Conservation (phyloP, 768 basidiomycete species). For the Macrolepiota fuliginosa region DNA sequence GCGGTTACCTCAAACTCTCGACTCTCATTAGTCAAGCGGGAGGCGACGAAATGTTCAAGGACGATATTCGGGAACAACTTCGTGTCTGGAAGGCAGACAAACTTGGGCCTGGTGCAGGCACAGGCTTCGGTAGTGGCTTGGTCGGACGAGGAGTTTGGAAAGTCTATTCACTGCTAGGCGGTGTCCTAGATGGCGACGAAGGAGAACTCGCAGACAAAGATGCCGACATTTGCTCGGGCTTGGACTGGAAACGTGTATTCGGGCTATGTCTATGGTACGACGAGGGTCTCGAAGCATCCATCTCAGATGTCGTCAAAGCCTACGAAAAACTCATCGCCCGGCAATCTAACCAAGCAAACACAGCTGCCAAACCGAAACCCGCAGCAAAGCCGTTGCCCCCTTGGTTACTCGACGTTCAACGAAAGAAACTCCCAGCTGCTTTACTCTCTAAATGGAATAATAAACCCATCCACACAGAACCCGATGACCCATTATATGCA, state of each 20-base stretch:
- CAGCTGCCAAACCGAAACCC: constrained; percentile 58
- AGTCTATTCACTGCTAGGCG: constrained; percentile 82
- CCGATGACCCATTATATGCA: constrained; percentile 72
- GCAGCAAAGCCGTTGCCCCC: constrained; percentile 30
- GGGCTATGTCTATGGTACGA: constrained; percentile 91
- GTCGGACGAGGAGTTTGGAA: constrained; percentile 60
- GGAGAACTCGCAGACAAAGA: constrained; percentile 45
- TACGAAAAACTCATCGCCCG: constrained; percentile 48
- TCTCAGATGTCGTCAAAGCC: constrained; percentile 63
- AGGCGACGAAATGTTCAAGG: constrained; percentile 71
- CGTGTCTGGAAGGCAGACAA: constrained; percentile 78
- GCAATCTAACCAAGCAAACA: constrained; percentile 20
- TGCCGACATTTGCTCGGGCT: constrained; percentile 54
- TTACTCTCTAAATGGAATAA: constrained; percentile 16
- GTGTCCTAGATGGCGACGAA: constrained; percentile 57
- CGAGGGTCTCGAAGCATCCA: constrained; percentile 64
- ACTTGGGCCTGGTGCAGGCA: constrained; percentile 34
- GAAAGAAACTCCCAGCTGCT: constrained; percentile 24
- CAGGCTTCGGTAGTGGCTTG: constrained; percentile 34
- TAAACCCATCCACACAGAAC: constrained; percentile 13
- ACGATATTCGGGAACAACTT: constrained; percentile 73
- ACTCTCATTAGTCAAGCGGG: constrained; percentile 87
- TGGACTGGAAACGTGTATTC: constrained; percentile 95
- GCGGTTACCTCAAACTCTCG: constrained; percentile 80
- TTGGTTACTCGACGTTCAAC: constrained; percentile 22